phyloP scores from a whole-genome alignment of 2,329 filamentous ascomycete species.

The Diaporthe sp. region DNA sequence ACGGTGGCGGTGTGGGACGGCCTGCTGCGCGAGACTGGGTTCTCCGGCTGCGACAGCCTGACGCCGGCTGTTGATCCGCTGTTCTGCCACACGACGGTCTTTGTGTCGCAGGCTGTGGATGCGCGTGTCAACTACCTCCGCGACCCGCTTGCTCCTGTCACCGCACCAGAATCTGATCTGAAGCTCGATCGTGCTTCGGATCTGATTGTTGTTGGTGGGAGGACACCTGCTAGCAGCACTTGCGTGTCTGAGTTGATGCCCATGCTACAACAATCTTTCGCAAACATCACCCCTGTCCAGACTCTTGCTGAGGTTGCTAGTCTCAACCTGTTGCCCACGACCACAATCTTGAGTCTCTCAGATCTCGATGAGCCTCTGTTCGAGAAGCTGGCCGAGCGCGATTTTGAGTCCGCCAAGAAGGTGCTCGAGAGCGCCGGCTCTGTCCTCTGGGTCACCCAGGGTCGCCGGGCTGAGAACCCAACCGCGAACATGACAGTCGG shows the following conservation, averaged over 20 bases:
- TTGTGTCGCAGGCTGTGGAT: constrained; percentile 44
- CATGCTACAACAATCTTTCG: not conserved
- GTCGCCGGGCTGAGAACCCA: constrained; percentile 41
- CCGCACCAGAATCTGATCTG: not conserved
- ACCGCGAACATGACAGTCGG: constrained; percentile 47
- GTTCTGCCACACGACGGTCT: constrained; percentile 34
- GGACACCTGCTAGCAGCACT: not conserved
- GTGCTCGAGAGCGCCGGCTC: constrained; percentile 41
- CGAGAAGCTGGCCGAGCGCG: constrained; percentile 39
- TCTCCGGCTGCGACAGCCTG: constrained; percentile 47
- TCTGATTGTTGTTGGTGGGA: not conserved
- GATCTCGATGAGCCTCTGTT: constrained; percentile 49
- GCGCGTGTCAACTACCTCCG: constrained; percentile 38
- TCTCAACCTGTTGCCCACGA: not conserved
- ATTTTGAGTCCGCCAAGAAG: constrained; percentile 42
- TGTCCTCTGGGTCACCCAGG: constrained; percentile 48
- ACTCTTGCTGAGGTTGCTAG: not conserved
- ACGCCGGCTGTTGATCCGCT: constrained; percentile 35
- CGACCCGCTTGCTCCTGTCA: constrained; percentile 33
- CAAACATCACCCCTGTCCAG: not conserved
- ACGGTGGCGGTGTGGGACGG: not conserved
- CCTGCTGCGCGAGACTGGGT: constrained; percentile 43
- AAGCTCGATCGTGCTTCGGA: not conserved
- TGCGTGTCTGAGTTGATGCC: not conserved
- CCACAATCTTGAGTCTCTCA: constrained; percentile 40